A percentile compares a stretch with the other conserved stretches of the same genome.
phyloP scores from a whole-genome alignment of 495 filamentous ascomycete species.

The Aspergillus avenaceus region DNA sequence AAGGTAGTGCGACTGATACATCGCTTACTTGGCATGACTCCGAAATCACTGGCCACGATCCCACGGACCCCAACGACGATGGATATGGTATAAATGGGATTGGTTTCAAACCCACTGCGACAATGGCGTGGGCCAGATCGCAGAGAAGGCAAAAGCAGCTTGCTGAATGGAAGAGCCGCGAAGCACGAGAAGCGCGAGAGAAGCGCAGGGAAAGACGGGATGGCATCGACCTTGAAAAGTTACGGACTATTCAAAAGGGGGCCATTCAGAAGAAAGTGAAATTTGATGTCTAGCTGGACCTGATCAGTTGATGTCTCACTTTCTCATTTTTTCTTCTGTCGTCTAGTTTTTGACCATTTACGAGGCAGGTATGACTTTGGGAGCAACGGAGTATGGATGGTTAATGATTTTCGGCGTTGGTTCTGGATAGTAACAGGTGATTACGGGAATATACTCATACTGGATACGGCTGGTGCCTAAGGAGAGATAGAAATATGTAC shows the following conservation, averaged over 20 bases:
- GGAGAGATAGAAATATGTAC: conserved; percentile 20
- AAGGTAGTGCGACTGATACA: conserved; percentile 27
- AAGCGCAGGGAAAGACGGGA: conserved; percentile 63
- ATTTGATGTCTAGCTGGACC: conserved; percentile 28
- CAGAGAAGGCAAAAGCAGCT: conserved; percentile 78
- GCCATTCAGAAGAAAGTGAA: conserved; percentile 43
- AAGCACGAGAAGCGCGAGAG: conserved; percentile 78
- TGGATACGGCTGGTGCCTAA: conserved; percentile 5
- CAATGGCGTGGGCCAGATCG: conserved; percentile 70
- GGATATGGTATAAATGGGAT: conserved; percentile 84
- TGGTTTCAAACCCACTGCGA: conserved; percentile 84
- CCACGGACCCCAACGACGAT: conserved; percentile 68
- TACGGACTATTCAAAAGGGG: conserved; percentile 28
- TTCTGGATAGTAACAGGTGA: conserved; percentile 7
- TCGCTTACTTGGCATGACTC: conserved; percentile 77
- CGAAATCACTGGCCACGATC: conserved; percentile 80
- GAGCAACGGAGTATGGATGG: neutral
- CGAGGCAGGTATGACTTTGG: neutral
- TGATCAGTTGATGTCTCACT: neutral
- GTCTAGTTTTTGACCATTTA: neutral
- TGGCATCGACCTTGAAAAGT: conserved; percentile 29
- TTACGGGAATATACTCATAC: conserved; percentile 3
- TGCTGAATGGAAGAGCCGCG: conserved; percentile 74
- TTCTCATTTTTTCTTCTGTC: neutral
- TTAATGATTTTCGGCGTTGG: conserved; percentile 12